Evolutionary conservation across 2,329 filamentous ascomycete genomes (phyloP).

Genomic region (Aschersonia sp.): DNA sequence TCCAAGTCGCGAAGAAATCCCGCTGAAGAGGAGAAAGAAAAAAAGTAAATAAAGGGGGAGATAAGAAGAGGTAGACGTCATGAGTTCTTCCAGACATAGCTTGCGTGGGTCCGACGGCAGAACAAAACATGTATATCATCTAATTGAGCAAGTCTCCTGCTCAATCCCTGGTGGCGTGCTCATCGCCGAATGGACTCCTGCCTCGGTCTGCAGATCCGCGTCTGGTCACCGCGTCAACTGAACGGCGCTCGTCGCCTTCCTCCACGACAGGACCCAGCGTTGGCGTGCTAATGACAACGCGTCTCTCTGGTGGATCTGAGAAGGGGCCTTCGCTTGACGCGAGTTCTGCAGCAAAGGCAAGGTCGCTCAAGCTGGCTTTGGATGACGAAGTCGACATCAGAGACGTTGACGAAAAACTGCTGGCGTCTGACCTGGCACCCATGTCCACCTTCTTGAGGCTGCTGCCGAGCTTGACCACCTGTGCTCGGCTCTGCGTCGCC

Average conservation of each 20-base stretch:
- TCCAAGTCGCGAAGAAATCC: neutral
- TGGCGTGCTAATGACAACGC: slow-evolving; percentile 21
- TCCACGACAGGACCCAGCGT: slow-evolving; percentile 42
- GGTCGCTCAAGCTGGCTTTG: slow-evolving; percentile 20
- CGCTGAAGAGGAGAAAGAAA: neutral
- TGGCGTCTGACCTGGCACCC: slow-evolving; percentile 22
- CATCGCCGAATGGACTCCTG: slow-evolving; percentile 41
- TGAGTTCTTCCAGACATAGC: too few relatives aligned
- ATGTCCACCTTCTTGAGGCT: slow-evolving; percentile 31
- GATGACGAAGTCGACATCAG: slow-evolving; percentile 4
- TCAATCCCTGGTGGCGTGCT: slow-evolving; percentile 39
- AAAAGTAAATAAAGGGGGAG: neutral
- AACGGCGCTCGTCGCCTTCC: slow-evolving; percentile 24
- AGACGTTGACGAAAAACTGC: slow-evolving; percentile 10
- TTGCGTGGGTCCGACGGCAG: neutral
- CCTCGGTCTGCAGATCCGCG: slow-evolving; percentile 14
- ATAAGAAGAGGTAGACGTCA: neutral
- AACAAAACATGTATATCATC: neutral
- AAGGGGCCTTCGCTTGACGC: slow-evolving; percentile 41
- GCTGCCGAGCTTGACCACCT: slow-evolving; percentile 44
- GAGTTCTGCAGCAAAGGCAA: slow-evolving; percentile 36
- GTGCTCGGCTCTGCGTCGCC: slow-evolving; percentile 40
- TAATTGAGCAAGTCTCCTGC: neutral
- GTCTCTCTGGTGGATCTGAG: slow-evolving; percentile 33
- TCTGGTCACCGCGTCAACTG: slow-evolving; percentile 16